Conservation (phyloP, 257 asterid species). For the Euphrasia confusa region DNA sequence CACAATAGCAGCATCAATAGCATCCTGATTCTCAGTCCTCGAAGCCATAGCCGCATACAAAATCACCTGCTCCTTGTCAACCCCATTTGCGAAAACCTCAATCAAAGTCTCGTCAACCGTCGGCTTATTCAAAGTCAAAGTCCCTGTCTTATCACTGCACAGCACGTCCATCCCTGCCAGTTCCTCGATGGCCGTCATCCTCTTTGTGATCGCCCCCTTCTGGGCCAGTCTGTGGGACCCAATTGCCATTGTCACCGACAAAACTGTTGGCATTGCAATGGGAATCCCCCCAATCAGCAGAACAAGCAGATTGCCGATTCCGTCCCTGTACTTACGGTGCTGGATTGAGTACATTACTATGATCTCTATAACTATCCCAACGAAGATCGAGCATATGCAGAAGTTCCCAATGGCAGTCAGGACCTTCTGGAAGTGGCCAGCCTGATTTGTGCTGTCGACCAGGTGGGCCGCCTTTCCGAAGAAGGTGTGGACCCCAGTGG, state of each 20-base stretch:
- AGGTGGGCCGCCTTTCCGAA: conserved; percentile 96
- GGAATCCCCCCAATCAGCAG: conserved; percentile 91
- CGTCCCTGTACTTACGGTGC: conserved; percentile 63
- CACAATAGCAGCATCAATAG: conserved; percentile 57
- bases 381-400: conserved; percentile 80
- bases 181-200: conserved; percentile 96
- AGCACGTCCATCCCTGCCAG: conserved; percentile 95
- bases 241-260: conserved; percentile 78
- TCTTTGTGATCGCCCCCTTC: conserved; percentile 93
- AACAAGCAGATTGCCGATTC: conserved; percentile 83
- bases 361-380: conserved; percentile 74
- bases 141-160: conserved; percentile 94
- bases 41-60: conserved; percentile 87
- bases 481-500: conserved; percentile 94
- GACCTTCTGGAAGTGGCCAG: conserved; percentile 91
- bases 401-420: conserved; percentile 89
- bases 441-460: conserved; percentile 87
- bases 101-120: conserved; percentile 62
- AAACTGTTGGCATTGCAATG: conserved; percentile 90
- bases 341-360: conserved; percentile 90
- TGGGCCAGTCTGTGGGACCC: conserved; percentile 89
- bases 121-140: conserved; percentile 78
- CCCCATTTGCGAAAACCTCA: conserved; percentile 67
- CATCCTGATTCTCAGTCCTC: conserved; percentile 82
- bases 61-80: conserved; percentile 54